phyloP scores from a whole-genome alignment of 2,329 filamentous ascomycete species.

The Plenodomus tracheiphilus region DNA sequence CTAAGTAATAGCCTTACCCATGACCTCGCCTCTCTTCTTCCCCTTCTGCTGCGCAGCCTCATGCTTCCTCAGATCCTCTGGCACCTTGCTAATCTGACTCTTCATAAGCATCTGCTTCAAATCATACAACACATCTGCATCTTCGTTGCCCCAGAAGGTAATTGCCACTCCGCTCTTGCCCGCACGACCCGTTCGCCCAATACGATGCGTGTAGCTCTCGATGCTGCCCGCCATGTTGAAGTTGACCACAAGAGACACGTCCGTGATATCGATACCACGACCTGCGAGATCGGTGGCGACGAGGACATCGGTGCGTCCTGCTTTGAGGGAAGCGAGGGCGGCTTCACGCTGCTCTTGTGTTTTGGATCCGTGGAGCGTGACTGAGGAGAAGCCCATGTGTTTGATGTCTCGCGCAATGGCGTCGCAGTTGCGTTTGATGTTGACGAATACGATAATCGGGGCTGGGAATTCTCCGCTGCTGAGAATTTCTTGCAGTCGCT shows the following conservation, averaged over 20 bases:
- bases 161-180: constrained; percentile 96
- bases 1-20: constrained; percentile 18
- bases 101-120: constrained; percentile 94
- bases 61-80: constrained; percentile 87
- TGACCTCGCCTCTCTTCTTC: constrained; percentile 15
- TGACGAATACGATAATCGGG: constrained; percentile 98
- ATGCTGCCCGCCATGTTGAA: constrained; percentile 98
- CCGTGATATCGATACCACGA: constrained; percentile 95
- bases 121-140: constrained; percentile 89
- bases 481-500: constrained; percentile 89
- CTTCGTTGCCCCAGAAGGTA: constrained; percentile 91
- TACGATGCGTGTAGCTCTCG: constrained; percentile 93
- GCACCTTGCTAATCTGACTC: constrained; percentile 83
- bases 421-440: constrained; percentile 99
- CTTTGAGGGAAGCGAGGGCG: constrained; percentile 81
- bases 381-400: constrained; percentile 84
- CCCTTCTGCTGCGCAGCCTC: constrained; percentile 89
- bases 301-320: constrained; percentile 79
- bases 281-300: constrained; percentile 96
- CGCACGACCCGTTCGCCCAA: constrained; percentile 95
- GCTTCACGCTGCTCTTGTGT: constrained; percentile 98
- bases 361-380: constrained; percentile 93
- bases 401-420: constrained; percentile 93
- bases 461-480: constrained; percentile 76
- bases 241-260: constrained; percentile 93